Evolutionary conservation across 495 filamentous ascomycete genomes (phyloP).

Genomic region (Tuber magnatum): DNA sequence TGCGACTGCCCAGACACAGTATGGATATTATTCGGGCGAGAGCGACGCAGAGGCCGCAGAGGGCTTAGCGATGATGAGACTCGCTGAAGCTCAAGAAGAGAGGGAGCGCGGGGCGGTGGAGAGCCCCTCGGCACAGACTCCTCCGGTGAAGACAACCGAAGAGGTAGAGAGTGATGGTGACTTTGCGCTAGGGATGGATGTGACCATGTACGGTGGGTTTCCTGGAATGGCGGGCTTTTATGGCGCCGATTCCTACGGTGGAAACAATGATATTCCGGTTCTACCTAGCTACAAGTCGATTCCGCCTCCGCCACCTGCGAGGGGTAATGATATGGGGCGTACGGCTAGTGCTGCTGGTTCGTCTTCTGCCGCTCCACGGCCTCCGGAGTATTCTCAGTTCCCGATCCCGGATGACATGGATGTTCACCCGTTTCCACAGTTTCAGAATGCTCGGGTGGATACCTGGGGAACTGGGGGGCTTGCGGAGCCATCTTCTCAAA

Average conservation of each 20-base stretch:
- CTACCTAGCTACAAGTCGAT: conserved; percentile 41
- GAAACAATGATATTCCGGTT: conserved; percentile 36
- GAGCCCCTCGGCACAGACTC: conserved; percentile 23
- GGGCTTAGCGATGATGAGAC: conserved; percentile 72
- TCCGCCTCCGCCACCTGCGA: conserved; percentile 36
- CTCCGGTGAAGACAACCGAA: conserved; percentile 44
- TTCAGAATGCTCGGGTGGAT: conserved; percentile 59
- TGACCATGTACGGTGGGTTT: conserved; percentile 56
- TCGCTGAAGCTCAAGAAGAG: conserved; percentile 68
- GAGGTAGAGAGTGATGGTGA: conserved; percentile 61
- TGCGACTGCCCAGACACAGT: conserved; percentile 44
- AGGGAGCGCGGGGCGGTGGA: conserved; percentile 23
- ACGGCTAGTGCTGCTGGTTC: conserved; percentile 35
- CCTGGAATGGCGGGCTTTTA: conserved; percentile 34
- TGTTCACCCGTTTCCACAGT: conserved; percentile 57
- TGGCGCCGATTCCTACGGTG: conserved; percentile 23
- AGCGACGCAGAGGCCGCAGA: conserved; percentile 88
- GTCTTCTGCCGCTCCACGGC: conserved; percentile 42
- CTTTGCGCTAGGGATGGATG: conserved; percentile 60
- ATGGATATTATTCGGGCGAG: conserved; percentile 49
- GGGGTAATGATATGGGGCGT: conserved; percentile 39
- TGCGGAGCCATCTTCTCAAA: conserved; percentile 57
- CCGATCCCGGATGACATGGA: conserved; percentile 48
- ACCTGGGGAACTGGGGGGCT: conserved; percentile 79
- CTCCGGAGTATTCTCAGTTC: conserved; percentile 41